These are phyloP conservation scores for Colletotrichum sp. DNA, from an alignment of 2,329 filamentous ascomycete species.

Conservation along the genomic window DNA sequence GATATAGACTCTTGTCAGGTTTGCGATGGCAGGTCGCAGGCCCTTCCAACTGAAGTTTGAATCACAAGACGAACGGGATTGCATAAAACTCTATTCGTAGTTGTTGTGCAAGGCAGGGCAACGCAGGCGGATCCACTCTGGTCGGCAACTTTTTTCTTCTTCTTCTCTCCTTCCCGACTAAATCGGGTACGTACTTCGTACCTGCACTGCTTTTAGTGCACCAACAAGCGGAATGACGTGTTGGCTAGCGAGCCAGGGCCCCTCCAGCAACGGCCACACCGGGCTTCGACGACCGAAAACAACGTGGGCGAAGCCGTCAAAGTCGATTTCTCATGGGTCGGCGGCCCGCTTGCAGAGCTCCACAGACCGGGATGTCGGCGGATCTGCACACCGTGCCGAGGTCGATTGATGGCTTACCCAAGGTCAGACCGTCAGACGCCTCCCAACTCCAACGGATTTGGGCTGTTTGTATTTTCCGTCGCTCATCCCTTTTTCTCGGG, in stretches of 20 bases:
- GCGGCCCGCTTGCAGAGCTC: neutral
- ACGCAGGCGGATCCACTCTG: neutral
- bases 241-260: neutral
- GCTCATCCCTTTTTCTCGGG: neutral
- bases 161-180: neutral
- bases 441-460: constrained; percentile 19
- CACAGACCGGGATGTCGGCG: constrained; percentile 6
- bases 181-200: neutral
- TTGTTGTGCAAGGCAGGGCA: neutral
- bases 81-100: neutral
- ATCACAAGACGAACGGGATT: constrained; percentile 1
- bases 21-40: constrained; percentile 16
- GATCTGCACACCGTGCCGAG: constrained; percentile 13
- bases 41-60: neutral
- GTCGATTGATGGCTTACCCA: neutral
- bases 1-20: neutral
- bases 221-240: constrained; percentile 11
- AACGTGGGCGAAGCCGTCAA: neutral
- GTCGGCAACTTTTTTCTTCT: neutral
- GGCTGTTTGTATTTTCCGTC: neutral
- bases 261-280: neutral
- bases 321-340: neutral
- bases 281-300: neutral
- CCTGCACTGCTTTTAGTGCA: neutral
- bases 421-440: neutral